Evolutionary conservation across 768 basidiomycete species (phyloP), one percentile per base, ranked within the genome.

Genomic region (Tulasnella sp.): DNA sequence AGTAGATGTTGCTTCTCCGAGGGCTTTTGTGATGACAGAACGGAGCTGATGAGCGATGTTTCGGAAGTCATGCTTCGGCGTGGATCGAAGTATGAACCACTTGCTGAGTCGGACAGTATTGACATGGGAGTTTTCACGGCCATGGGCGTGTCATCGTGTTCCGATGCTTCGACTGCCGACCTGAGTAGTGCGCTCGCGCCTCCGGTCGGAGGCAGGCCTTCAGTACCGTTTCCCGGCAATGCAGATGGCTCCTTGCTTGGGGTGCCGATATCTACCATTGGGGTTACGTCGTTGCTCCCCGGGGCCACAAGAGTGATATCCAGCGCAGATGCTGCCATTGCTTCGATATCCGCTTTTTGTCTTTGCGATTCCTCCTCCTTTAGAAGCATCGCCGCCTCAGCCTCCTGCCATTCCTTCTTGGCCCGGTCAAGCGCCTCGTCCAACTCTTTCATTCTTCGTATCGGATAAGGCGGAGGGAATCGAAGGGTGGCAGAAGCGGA

Each of bases 401-500:
- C 94, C 80, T 98, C 95, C 82, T 97, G 95, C 91, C 94, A 95
- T 35, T 88, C 91, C 71, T 87, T 87, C 82, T 92, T 93, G 20
- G 91, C 88, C 39, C 86, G 86, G 44, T 87, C 85, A n/a, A 97
- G 87, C 77, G 91, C 87, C 32, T 91, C 89, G 81, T 99, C 96
- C 7, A 98, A 86, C 81, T 93, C 91, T 81, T 93, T 92, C 95
- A 99, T 98, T 70, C 89, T 88, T 3, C 89, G 86, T 55, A 99
- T 89, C 9, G 96, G 92, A 82, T 94, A 92, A 5, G 98, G 98
- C 32, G 97, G 95, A 18, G 92, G 93, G 83, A 98, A 98, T 5
- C 94, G 90, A 70, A 98, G 86, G 0, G 96, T 95, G 0, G 96
- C 93, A 2, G 96, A 98, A 61, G 95, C 93, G 1, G 98, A 99